Conservation (phyloP, 169 alveolate species). For the Plasmodium fragile region DNA sequence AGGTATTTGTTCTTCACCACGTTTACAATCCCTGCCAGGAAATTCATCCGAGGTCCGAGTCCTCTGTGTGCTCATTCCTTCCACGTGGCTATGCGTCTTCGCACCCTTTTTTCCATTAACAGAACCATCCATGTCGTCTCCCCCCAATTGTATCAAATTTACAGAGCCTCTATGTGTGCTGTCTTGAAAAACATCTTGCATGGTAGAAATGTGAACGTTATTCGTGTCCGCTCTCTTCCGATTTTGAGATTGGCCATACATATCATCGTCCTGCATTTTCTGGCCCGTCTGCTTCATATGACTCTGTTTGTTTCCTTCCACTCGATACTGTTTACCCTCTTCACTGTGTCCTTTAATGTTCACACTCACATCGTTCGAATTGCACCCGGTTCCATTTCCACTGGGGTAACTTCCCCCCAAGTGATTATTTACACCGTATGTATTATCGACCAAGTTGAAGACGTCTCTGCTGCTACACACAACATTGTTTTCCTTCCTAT, state of each 20-base stretch:
- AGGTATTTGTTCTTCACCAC: not conserved
- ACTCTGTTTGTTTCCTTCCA: not conserved
- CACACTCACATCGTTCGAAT: not conserved
- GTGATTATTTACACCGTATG: not conserved
- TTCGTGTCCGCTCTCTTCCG: not conserved
- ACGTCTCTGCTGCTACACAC: not conserved
- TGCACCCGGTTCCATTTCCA: not conserved
- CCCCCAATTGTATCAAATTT: not conserved
- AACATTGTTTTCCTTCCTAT: not conserved
- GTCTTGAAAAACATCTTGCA: conserved; percentile 36
- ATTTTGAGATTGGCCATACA: not conserved
- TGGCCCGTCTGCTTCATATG: no score
- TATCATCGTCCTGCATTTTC: not conserved
- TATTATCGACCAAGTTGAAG: not conserved
- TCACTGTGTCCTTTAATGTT: not conserved
- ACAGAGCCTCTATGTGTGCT: not conserved
- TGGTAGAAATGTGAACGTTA: not conserved
- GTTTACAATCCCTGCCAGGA: not conserved
- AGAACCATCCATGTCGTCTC: not conserved
- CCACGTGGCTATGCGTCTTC: not conserved
- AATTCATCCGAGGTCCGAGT: not conserved
- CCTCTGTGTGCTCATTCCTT: not conserved
- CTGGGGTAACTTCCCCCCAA: not conserved
- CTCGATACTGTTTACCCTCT: not conserved
- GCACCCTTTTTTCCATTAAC: not conserved